A percentile compares a stretch with the other conserved stretches of the same genome.
Conservation (phyloP, 495 filamentous ascomycete species). For the Echria macrotheca region DNA sequence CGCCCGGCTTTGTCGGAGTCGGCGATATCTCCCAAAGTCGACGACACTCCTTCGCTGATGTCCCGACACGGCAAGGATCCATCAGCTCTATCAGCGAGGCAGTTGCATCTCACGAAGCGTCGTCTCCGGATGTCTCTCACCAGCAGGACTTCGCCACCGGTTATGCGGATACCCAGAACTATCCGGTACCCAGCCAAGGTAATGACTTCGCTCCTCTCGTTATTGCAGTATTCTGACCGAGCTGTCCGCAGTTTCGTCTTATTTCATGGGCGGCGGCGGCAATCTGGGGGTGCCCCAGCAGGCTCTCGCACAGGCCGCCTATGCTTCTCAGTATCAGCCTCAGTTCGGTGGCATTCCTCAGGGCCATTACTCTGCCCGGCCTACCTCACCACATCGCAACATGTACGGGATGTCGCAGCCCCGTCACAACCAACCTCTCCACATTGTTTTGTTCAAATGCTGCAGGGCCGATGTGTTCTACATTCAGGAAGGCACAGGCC, state of each 20-base stretch:
- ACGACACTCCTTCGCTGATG: conserved; percentile 94
- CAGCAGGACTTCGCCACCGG: conserved; percentile 31
- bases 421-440: conserved; percentile 75
- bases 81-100: conserved; percentile 59
- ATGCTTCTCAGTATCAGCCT: conserved; percentile 33
- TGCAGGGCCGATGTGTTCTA: conserved; percentile 93
- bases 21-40: conserved; percentile 76
- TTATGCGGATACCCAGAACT: conserved; percentile 31
- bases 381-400: conserved; percentile 51
- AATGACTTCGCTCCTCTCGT: too few species aligned
- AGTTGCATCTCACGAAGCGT: conserved; percentile 37
- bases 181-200: conserved; percentile 31
- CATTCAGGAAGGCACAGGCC: conserved; percentile 87
- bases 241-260: conserved; percentile 49
- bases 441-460: conserved; percentile 94
- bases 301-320: conserved; percentile 32
- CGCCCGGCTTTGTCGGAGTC: conserved; percentile 69
- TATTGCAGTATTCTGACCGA: too few species aligned
- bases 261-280: conserved; percentile 39
- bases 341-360: conserved; percentile 44
- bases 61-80: conserved; percentile 60
- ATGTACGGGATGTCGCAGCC: conserved; percentile 61
- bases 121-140: conserved; percentile 33
- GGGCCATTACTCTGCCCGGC: conserved; percentile 50
- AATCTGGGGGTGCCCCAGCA: conserved; percentile 30